Conservation (phyloP, 2,329 filamentous ascomycete genomes). For the Ciborinia camelliae region DNA sequence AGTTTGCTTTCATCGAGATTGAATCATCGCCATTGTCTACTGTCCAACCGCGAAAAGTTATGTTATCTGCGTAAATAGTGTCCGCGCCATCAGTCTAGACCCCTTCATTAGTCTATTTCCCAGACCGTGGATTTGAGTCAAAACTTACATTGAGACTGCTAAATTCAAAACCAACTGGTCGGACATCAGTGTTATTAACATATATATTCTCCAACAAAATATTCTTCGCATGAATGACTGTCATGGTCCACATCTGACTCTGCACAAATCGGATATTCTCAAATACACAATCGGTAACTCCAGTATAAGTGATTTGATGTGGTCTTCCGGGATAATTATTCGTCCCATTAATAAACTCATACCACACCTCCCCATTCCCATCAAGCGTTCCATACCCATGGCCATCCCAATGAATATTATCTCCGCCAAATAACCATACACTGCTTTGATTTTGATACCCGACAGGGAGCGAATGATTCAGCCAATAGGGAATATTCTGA, state of each 20-base stretch:
- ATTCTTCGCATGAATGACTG: slow-evolving; percentile 41
- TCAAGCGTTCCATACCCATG: slow-evolving; percentile 52
- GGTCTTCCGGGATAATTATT: slow-evolving; percentile 50
- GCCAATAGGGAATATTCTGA: slow-evolving; percentile 10
- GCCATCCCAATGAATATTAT: slow-evolving; percentile 49
- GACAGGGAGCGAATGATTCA: slow-evolving; percentile 45
- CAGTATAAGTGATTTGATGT: slow-evolving; percentile 50
- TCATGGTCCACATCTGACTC: slow-evolving; percentile 60
- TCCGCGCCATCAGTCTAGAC: slow-evolving; percentile 50
- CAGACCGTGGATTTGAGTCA: too few species aligned
- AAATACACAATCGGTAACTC: slow-evolving; percentile 47
- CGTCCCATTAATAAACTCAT: slow-evolving; percentile 46
- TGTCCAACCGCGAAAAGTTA: slow-evolving; percentile 49
- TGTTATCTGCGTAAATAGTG: slow-evolving; percentile 51
- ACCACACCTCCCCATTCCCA: slow-evolving; percentile 60
- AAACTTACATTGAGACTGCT: slow-evolving; percentile 15
- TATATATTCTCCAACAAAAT: slow-evolving; percentile 50
- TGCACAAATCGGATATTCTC: slow-evolving; percentile 50
- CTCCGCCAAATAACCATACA: slow-evolving; percentile 53
- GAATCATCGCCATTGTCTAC: slow-evolving; percentile 53
- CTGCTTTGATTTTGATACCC: slow-evolving; percentile 55
- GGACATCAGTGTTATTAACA: slow-evolving; percentile 46
- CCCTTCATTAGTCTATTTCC: slow-evolving; percentile 39
- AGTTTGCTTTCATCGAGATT: slow-evolving; percentile 54
- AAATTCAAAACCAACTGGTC: slow-evolving; percentile 10